Base-by-base conservation (phyloP, 108 stramenopile genomes). In the Nitzschia putrida region DNA sequence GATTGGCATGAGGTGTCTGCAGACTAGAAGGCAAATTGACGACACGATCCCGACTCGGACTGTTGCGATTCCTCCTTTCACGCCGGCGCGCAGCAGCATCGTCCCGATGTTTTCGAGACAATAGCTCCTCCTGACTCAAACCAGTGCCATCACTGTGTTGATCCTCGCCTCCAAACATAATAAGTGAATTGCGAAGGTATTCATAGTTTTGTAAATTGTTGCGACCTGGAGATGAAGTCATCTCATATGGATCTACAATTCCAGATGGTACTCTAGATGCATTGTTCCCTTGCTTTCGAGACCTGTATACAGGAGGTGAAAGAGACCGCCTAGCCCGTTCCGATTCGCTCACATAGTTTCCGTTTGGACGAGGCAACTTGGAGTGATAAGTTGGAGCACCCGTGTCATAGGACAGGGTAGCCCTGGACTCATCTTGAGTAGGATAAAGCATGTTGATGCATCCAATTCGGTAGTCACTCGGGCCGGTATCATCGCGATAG, bases 161-260 rank as follows among this genome's bases (percentile, higher is more conserved):
- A 11, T 73, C 72, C 13, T 73, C 72, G 8, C 53, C 64, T 21
- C 72, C 72, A 65, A 65, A 73, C 42, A 63, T 73, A 16, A 73
- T 65, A 4, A 73, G 43, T 12, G 49, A 53, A 24, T 72, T 29
- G 23, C 57, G 56, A 16, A 59, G 40, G 24, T 42, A 72, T 44
- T 72, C 40, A 21, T 73, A 57, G 26, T 64, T 52, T 50, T 64
- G 71, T 8, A 11, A 16, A 38, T 59, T 57, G n/a, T 21, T 21
- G 38, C 9, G 42, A 22, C 18, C 12, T 42, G 55, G 55, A 20
- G 53, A 0, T 2, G 39, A 29, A 22, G 14, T 61, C 10, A 29
- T 56, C 20, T 39, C 53, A 47, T 57, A 57, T 8, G 54, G 54
- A 55, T 53, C 52, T 18, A 54, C 66, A 37, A 37, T 53, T 16